Percentiles rank a stretch among this genome's conserved stretches.
phyloP scores from a whole-genome alignment of 805 yeast genomes.

The Saturnispora silvae region DNA sequence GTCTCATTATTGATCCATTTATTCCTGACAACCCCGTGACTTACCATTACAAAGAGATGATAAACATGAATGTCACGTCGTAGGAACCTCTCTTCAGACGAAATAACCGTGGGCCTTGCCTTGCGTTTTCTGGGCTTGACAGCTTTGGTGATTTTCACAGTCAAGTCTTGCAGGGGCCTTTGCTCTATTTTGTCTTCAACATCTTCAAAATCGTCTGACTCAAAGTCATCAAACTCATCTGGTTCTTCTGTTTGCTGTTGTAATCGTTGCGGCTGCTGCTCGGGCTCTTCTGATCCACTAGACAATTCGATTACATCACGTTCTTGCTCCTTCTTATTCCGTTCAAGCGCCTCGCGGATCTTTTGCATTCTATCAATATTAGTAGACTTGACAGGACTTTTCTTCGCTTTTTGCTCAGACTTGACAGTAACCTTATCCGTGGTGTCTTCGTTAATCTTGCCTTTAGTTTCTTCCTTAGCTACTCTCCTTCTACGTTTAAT shows the following conservation, averaged over 20 bases:
- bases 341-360: conserved; percentile 8
- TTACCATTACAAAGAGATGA: conserved; percentile 46
- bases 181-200: conserved; percentile 12
- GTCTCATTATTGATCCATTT: conserved; percentile 53
- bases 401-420: neutral
- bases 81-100: conserved; percentile 43
- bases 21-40: conserved; percentile 63
- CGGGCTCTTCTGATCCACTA: conserved; percentile 1
- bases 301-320: conserved; percentile 11
- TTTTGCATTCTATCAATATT: neutral
- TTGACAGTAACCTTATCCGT: neutral
- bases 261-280: no score
- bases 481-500: no score
- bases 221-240: conserved; percentile 19
- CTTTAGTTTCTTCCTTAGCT: no score
- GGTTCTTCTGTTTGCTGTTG: no score
- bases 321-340: conserved; percentile 17
- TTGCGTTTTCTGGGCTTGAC: conserved; percentile 17
- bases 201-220: conserved; percentile 33
- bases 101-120: conserved; percentile 28
- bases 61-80: conserved; percentile 50
- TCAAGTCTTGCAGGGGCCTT: conserved; percentile 10
- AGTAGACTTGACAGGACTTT: neutral
- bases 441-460: no score
- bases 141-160: conserved; percentile 15